Base-by-base conservation (phyloP, 1,284 basidiomycete genomes). In the Boletus albobrunnescens region DNA sequence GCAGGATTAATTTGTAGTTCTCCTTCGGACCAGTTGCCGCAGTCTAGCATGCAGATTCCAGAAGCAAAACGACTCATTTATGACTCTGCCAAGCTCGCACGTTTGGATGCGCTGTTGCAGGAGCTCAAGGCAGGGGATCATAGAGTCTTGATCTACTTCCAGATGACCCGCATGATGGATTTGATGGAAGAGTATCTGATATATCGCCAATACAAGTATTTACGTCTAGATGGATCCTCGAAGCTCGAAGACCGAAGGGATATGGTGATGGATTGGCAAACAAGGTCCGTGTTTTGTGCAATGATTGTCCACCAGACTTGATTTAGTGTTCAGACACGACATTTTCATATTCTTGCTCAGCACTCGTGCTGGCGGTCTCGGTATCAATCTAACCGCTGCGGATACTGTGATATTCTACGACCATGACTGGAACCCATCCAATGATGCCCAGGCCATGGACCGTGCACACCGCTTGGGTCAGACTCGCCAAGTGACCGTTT, bases 141-240 rank as follows among this genome's bases (percentile, higher is more conserved):
- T 70, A 85, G 94, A 40, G 94, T 97, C 19, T 72, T 99, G 56
- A 80, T 99, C 43, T 99, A 99, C 74, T 99, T 98, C 85, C 96
- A 99, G 71, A 99, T 99, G 96, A 99, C 96, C 20, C 82, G 87
- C 55, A 99, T 99, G 96, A 98, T 99, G 84, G 95, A 99, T 66
- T 75, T 99, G 50, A 95, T 99, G 84, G 96, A 99, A 67, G 96
- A 99, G 67, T 99, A 98, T 68, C 76, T 99, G 47, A 94, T 97
- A 57, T 97, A 91, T 72, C 83, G 95, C 7, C 95, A 98, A 69
- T 95, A 96, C 79, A 97, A 97, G 71, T 99, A 99, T 66, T 73
- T 99, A 24, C 83, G 96, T 32, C 74, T 99, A 37, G 96, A 99
- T 69, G 96, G 96, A 40, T 89, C 88, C 1, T 95, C 93, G 22